Base-by-base conservation (phyloP, 179 eudicot genomes). In the Silene noctiflora region DNA sequence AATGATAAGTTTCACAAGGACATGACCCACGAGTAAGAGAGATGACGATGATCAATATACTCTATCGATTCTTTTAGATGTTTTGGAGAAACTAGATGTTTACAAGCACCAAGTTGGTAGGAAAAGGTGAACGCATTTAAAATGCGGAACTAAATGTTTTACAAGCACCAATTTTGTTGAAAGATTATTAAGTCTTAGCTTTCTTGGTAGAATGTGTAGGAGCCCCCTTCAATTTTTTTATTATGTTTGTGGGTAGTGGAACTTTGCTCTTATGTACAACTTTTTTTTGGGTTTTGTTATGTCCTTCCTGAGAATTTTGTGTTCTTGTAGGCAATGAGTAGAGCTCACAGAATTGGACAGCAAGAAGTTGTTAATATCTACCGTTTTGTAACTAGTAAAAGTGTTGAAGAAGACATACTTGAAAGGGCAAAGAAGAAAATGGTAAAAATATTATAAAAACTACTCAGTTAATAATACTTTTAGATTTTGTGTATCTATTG, bases 271-370 rank as follows among this genome's bases (percentile, higher is more conserved):
- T 35, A 73, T 10, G 31, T 59, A 0, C 31, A 59, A 6, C 20
- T 39, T 56, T 56, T 6, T 31, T 16, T 12, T 46, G 53, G 14
- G 14, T 46, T 46, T 11, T 46, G 48, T 46, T 72, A 29, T 72
- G 20, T 58, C 24, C 75, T 60, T 35, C n/a, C 27, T 72, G 48
- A 72, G 16, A 29, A 72, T 44, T 29, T 29, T 31, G 27, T 56
- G 25, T 74, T 14, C 39, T 17, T 58, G 55, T 72, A 96, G 99
- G 99, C 99, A 67, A 94, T 96, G 99, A 96, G 98, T 82, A 89
- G 99, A 85, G 99, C 99, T 78, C 99, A 96, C 85, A 90, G 99
- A 84, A 96, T 96, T 77, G 99, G 99, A 75, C 99, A 96, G 88
- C 99, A 90, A 81, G 99, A 96, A 29, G 99, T 94, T 72, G 99